Evolutionary conservation across 1,284 basidiomycete genomes (phyloP).

Genomic region (Serendipita sp.): DNA sequence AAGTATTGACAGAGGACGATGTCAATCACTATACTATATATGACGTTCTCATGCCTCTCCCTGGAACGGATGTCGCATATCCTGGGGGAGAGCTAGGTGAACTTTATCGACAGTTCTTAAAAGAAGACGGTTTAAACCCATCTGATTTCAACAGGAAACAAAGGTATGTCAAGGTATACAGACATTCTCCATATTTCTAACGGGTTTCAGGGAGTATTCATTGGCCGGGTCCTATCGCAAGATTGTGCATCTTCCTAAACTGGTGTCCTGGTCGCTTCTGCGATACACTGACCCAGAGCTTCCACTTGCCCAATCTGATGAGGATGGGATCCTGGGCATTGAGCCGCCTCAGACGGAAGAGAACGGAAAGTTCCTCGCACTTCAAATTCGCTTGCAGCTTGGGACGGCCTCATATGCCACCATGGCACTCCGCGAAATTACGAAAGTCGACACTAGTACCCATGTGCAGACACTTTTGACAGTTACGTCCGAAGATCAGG

Average conservation of each 20-base stretch:
- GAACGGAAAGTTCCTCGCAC: constrained; percentile 68
- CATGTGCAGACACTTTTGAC: constrained; percentile 76
- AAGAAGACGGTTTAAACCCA: constrained; percentile 75
- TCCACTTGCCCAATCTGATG: constrained; percentile 83
- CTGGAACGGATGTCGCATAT: constrained; percentile 83
- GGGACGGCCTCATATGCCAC: constrained; percentile 87
- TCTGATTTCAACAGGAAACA: constrained; percentile 78
- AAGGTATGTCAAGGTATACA: constrained; percentile 37
- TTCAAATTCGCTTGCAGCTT: constrained; percentile 68
- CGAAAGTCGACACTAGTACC: constrained; percentile 82
- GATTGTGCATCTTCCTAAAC: constrained; percentile 72
- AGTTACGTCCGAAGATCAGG: constrained; percentile 66
- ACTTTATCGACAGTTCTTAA: constrained; percentile 68
- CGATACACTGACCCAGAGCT: constrained; percentile 89
- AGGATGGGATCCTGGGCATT: constrained; percentile 75
- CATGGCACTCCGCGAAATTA: constrained; percentile 88
- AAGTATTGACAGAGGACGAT: constrained; percentile 63
- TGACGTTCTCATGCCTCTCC: constrained; percentile 90
- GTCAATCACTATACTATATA: constrained; percentile 70
- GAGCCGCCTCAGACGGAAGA: constrained; percentile 52
- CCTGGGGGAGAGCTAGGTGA: constrained; percentile 73
- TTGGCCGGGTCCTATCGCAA: constrained; percentile 87
- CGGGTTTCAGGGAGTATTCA: constrained; percentile 62
- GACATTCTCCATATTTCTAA: neutral
- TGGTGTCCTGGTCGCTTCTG: constrained; percentile 68